Evolutionary conservation across 1,139 yeast species (phyloP).

Genomic region (Saccharomycopsis hybrid): DNA sequence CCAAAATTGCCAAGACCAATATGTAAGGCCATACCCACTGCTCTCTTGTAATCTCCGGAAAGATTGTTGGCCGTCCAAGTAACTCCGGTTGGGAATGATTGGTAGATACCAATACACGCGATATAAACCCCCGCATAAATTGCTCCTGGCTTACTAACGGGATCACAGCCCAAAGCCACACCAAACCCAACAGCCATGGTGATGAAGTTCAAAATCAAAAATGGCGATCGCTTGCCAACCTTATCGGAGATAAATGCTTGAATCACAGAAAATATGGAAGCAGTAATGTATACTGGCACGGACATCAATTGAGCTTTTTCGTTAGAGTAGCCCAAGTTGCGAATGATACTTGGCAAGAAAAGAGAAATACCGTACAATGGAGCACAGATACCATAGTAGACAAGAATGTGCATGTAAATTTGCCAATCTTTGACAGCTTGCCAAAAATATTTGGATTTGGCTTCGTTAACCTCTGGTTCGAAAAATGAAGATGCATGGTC

Average conservation of each 20-base stretch:
- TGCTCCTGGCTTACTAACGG: constrained; percentile 23
- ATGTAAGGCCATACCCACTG: constrained; percentile 36
- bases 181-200: constrained; percentile 32
- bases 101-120: constrained; percentile 31
- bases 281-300: constrained; percentile 33
- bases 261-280: constrained; percentile 29
- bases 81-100: constrained; percentile 32
- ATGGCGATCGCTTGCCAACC: constrained; percentile 31
- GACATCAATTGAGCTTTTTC: constrained; percentile 31
- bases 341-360: constrained; percentile 31
- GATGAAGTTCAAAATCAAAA: constrained; percentile 27
- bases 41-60: constrained; percentile 33
- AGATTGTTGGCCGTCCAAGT: constrained; percentile 36
- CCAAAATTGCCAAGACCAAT: constrained; percentile 37
- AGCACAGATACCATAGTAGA: constrained; percentile 22
- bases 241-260: constrained; percentile 31
- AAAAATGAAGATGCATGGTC: constrained; percentile 16
- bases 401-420: constrained; percentile 21
- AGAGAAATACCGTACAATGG: constrained; percentile 30
- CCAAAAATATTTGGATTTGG: constrained; percentile 25
- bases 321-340: constrained; percentile 29
- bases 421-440: constrained; percentile 27
- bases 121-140: constrained; percentile 34
- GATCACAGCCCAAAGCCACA: constrained; percentile 27
- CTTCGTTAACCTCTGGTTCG: constrained; percentile 20